A percentile compares a stretch with the other conserved stretches of the same genome.
phyloP scores from a whole-genome alignment of 305 asterid genomes.

The Rubia tinctorum region DNA sequence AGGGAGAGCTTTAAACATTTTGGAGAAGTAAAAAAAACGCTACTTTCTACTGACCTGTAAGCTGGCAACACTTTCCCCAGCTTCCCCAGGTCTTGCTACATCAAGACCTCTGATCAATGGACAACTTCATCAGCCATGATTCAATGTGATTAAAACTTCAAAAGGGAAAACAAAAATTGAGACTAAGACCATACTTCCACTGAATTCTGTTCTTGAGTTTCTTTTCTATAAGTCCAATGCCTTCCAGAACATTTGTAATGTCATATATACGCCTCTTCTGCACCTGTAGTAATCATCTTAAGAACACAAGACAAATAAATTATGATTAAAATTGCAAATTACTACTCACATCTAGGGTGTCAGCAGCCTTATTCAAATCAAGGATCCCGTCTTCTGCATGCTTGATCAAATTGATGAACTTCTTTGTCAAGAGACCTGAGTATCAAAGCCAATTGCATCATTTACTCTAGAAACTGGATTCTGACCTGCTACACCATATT shows the following conservation, averaged over 20 bases:
- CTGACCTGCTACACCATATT: not conserved
- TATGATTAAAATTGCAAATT: conserved; percentile 9
- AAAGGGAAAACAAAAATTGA: conserved; percentile 11
- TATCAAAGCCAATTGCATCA: conserved; percentile 4
- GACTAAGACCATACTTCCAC: conserved; percentile 81
- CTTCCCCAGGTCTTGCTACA: conserved; percentile 76
- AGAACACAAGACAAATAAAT: conserved; percentile 16
- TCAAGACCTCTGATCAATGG: conserved; percentile 73
- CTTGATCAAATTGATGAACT: conserved; percentile 82
- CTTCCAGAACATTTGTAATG: conserved; percentile 99
- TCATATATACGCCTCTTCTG: conserved; percentile 99
- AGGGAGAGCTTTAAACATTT: not conserved
- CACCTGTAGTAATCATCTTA: conserved; percentile 58
- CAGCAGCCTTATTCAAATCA: conserved; percentile 91
- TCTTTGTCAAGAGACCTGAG: conserved; percentile 88
- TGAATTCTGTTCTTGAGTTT: conserved; percentile 95
- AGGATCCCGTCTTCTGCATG: conserved; percentile 92
- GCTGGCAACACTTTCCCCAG: conserved; percentile 59
- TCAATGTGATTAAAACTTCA: conserved; percentile 17
- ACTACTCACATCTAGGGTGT: conserved; percentile 71
- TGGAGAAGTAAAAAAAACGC: not conserved
- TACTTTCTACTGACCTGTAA: conserved; percentile 50
- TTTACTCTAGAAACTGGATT: not conserved
- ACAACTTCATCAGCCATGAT: conserved; percentile 26
- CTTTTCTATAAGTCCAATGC: conserved; percentile 98